Evolutionary conservation across 2,329 filamentous ascomycete genomes (phyloP), one percentile per base, ranked within the genome.

Genomic region (Venturia effusa): DNA sequence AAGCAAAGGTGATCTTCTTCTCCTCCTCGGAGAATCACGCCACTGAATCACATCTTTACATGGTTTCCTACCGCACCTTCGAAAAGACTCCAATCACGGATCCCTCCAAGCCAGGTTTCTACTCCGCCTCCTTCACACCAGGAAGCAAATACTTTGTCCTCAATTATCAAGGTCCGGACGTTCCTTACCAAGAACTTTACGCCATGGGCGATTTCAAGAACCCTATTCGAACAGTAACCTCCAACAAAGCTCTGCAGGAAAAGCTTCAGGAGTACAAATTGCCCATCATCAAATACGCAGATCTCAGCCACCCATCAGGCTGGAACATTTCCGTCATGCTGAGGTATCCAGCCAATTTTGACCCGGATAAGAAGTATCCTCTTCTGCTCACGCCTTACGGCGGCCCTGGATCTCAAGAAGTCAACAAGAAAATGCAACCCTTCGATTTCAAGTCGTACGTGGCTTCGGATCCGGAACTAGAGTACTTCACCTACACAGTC

Each of bases 141-240:
- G 77, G 74, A 1, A 83, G 82, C 0, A 81, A 81, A 2, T 89
- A 85, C 76, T 88, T 88, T 69, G 82, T 89, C 51, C 80, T 88
- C 2, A 81, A 76, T 61, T 89, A 89, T 70, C 74, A 76, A 22
- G 87, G 87, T 0, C 87, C 87, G 0, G 82, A 88, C 63, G 83
- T 89, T 0, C 86, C 87, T 0, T 88, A 88, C 73, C 85, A 89
- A 69, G 84, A 88, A 67, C 78, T 89, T 0, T 88, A 87, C 74
- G 75, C 81, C 0, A 71, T 80, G 66, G 82, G 86, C 70, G 79
- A 80, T 24, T 81, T 78, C 24, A 69, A 69, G 8, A 78, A 75
- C 40, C 80, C 85, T 0, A 72, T 88, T 10, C 80, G 83, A 6
- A 83, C 81, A 0, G 77, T 89, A 10, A 81, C 82, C 11, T 80